phyloP scores from a whole-genome alignment of 176 grass and related monocot species.

The Triticum monococcum region DNA sequence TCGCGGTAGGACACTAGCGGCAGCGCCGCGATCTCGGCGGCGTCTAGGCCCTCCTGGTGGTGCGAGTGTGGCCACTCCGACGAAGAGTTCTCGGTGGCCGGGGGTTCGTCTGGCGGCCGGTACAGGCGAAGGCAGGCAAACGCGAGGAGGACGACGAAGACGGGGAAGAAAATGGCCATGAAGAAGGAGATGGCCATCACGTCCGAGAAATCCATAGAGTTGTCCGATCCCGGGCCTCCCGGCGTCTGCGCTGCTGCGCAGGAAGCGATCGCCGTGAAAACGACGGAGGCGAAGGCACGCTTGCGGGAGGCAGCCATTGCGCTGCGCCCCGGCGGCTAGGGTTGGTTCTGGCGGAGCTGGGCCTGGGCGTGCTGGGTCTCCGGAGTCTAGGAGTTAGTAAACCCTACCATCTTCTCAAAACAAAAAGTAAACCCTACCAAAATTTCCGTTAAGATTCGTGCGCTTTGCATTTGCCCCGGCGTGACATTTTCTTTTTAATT shows the following conservation, averaged over 20 bases:
- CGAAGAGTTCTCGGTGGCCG: neutral
- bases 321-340: conserved; percentile 20
- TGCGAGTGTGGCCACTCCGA: neutral
- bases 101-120: neutral
- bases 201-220: neutral
- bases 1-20: conserved; percentile 42
- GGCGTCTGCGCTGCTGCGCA: conserved; percentile 4
- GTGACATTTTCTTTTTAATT: too few relatives aligned
- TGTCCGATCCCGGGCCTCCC: neutral
- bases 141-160: conserved; percentile 34
- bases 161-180: conserved; percentile 42
- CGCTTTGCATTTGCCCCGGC: too few relatives aligned
- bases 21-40: conserved; percentile 34
- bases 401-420: too few relatives aligned
- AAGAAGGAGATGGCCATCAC: conserved; percentile 40
- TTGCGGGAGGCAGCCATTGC: neutral
- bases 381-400: too few relatives aligned
- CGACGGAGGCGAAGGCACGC: neutral
- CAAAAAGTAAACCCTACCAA: too few relatives aligned
- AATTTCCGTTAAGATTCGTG: too few relatives aligned
- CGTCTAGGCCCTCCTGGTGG: conserved; percentile 26
- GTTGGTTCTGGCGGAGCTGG: neutral
- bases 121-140: conserved; percentile 41
- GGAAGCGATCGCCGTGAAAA: neutral
- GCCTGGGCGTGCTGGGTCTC: neutral